Evolutionary conservation across 139 green algal genomes (phyloP).

Genomic region (Chlamydomonas eustigma): DNA sequence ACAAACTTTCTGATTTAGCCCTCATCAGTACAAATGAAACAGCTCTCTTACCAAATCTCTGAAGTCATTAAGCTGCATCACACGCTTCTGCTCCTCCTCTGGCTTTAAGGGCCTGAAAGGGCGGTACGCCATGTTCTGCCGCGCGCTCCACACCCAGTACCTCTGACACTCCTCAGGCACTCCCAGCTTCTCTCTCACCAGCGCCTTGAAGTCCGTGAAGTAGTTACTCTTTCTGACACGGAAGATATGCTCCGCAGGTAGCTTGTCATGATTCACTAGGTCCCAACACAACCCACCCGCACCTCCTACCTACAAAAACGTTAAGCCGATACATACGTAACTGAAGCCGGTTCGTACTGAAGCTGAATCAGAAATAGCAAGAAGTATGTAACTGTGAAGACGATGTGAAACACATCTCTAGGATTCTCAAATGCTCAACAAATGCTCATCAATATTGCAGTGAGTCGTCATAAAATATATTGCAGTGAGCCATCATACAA

Average conservation of each 20-base stretch:
- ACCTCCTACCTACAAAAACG: background rate
- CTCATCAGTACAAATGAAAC: no score
- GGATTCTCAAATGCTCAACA: no score
- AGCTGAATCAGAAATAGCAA: no score
- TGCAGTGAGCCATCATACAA: no score
- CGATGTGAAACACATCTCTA: no score
- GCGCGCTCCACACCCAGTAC: conserved; percentile 82
- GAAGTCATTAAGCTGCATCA: conserved; percentile 39
- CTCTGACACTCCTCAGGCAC: conserved; percentile 75
- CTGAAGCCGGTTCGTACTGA: no score
- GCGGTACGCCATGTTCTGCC: conserved; percentile 79
- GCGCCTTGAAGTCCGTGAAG: conserved; percentile 74
- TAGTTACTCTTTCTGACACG: conserved; percentile 72
- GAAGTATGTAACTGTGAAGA: no score
- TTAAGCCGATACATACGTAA: no score
- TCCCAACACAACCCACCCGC: conserved; percentile 64
- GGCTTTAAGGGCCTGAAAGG: conserved; percentile 48
- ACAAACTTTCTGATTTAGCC: no score
- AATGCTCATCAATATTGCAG: no score
- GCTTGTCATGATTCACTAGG: conserved; percentile 82
- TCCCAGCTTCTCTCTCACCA: conserved; percentile 44
- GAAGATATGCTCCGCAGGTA: conserved; percentile 56
- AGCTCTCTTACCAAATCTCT: no score
- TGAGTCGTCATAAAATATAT: no score
- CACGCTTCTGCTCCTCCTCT: conserved; percentile 35